Evolutionary conservation across 1,284 basidiomycete species (phyloP), one percentile per base, ranked within the genome.

Genomic region (Trametes sp.): DNA sequence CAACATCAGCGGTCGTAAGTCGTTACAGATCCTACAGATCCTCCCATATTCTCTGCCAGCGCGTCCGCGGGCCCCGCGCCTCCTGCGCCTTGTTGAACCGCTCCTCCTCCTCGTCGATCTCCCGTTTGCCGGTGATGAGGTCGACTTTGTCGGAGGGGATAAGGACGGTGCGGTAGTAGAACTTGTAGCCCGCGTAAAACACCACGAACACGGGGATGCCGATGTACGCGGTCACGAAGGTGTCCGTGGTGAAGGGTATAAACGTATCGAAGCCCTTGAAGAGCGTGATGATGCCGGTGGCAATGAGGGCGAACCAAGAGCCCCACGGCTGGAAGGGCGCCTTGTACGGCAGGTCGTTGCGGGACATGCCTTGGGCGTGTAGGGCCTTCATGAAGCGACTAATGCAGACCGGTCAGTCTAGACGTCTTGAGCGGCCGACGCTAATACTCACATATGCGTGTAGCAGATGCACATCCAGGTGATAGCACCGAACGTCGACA

Each of bases 381-480:
- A 92, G 76, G 0, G 87, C 89, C 69, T 83, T 81, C 89, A 91
- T 89, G 76, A 93, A 92, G 14, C 80, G 81, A 61, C 83, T 86
- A 59, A 21, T 2, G 1, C 9, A 42, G 21, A n/a, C 11, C 13
- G 29, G 42, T 59, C 19, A 64, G 61, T 36, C 1, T 21, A 16
- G 2, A 7, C 1, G 13, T 11, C n/a, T 3, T 4, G n/a, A 14
- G n/a, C 33, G 28, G 2, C 31, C 35, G 36, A 19, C 24, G 13
- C 26, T 38, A 11, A 53, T 3, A 72, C 81, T 63, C 71, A 87
- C 84, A 92, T 85, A 76, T 93, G 90, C 11, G 85, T 84, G 51
- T 82, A 85, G 45, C 84, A 75, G 61, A 94, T 92, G 24, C 81
- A 85, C 80, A 93, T 86, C 89, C 90, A 92, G 8, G 88, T 90